Evolutionary conservation across 1,284 basidiomycete genomes (phyloP).

Genomic region (Mycena citricolor): DNA sequence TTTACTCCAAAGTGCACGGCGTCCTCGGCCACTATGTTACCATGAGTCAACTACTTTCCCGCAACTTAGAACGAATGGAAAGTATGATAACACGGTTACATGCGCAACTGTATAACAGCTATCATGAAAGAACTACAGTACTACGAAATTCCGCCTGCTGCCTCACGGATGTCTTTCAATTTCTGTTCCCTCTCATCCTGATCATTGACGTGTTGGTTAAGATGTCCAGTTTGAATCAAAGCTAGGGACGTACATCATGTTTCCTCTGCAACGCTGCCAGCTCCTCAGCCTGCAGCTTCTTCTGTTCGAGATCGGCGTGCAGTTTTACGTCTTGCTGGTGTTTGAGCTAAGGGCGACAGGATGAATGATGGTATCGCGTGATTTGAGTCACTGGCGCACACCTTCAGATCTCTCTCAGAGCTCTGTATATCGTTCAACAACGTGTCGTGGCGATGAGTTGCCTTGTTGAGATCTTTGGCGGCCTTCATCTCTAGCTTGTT

Average conservation of each 20-base stretch:
- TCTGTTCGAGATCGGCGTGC: constrained; percentile 13
- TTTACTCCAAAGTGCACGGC: no score
- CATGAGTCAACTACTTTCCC: no score
- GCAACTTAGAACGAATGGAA: no score
- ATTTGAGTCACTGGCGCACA: constrained; percentile 17
- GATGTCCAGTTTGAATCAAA: background rate
- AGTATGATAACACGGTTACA: no score
- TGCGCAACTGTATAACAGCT: no score
- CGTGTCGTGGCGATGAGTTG: constrained; percentile 48
- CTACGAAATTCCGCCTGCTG: no score
- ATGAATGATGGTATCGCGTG: background rate
- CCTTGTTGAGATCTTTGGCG: constrained; percentile 45
- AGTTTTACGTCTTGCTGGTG: constrained; percentile 17
- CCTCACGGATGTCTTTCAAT: constrained; percentile 13
- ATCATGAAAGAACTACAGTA: no score
- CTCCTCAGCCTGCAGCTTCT: constrained; percentile 16
- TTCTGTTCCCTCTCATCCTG: constrained; percentile 14
- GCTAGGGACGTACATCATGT: constrained; percentile 13
- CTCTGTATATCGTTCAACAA: constrained; percentile 42
- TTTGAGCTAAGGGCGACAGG: constrained; percentile 3
- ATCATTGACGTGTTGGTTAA: no score
- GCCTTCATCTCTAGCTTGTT: constrained; percentile 46
- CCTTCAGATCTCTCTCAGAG: constrained; percentile 46
- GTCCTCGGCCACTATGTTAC: no score
- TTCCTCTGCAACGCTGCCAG: constrained; percentile 6